These are phyloP conservation scores for Begonia fuchsioides DNA, from an alignment of 306 rosid genomes.

Conservation along the genomic window DNA sequence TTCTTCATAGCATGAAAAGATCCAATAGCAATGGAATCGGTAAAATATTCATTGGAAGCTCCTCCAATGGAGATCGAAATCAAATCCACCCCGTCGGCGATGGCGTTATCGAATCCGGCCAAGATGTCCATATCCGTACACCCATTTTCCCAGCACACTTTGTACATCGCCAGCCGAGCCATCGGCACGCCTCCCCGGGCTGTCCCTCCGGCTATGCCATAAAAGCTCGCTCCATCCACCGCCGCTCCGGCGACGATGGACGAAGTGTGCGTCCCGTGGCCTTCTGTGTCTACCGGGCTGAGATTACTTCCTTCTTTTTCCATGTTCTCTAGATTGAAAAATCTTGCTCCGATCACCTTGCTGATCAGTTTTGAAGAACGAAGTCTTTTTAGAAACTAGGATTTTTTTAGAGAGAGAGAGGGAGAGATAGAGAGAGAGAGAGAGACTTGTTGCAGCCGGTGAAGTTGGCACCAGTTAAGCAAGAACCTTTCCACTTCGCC, in stretches of 20 bases:
- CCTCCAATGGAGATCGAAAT: conserved; percentile 18
- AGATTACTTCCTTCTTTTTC: not conserved
- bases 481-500: conserved; percentile 18
- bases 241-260: conserved; percentile 17
- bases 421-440: too few species aligned
- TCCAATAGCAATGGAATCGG: conserved; percentile 14
- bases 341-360: conserved; percentile 14
- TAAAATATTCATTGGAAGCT: rapidly evolving
- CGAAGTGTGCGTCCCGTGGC: conserved; percentile 23
- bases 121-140: conserved; percentile 3
- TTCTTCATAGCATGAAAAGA: conserved; percentile 27
- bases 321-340: not conserved
- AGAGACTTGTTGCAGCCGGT: conserved; percentile 20
- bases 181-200: conserved; percentile 28
- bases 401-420: too few species aligned
- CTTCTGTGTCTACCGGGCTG: conserved; percentile 8
- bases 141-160: not conserved
- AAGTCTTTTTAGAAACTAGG: too few species aligned
- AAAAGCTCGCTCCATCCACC: conserved; percentile 9
- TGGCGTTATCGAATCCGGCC: conserved; percentile 45
- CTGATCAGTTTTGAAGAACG: too few species aligned
- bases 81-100: conserved; percentile 33
- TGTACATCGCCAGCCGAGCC: conserved; percentile 14
- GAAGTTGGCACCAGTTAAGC: conserved; percentile 13
- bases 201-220: conserved; percentile 14